These are phyloP conservation scores for Neofusicoccum kwambonambiense DNA, from an alignment of 2,329 filamentous ascomycete species.

Conservation along the genomic window DNA sequence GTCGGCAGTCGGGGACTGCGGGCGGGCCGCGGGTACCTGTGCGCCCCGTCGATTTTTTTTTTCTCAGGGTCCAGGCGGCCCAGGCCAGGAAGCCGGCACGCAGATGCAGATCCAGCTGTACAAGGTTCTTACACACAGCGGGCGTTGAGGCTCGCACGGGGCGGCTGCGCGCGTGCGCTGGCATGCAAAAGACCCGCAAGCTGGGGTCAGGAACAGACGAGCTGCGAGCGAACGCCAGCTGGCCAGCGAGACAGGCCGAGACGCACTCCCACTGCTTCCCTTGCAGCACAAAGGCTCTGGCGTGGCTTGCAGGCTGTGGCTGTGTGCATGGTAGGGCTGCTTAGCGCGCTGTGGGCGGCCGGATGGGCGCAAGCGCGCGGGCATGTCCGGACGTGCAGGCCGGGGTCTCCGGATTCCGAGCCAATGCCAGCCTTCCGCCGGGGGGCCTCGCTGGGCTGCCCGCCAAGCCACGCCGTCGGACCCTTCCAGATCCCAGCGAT, in stretches of 20 bases:
- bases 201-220: slow-evolving; percentile 4
- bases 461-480: neutral
- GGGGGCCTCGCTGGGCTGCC: neutral
- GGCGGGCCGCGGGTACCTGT: slow-evolving; percentile 10
- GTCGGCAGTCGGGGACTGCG: slow-evolving; percentile 3
- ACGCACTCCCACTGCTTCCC: neutral
- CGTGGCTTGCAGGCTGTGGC: slow-evolving; percentile 4
- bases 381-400: neutral
- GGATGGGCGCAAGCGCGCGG: neutral
- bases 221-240: neutral
- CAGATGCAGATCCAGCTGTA: slow-evolving; percentile 11
- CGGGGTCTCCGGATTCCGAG: slow-evolving; percentile 1
- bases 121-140: slow-evolving; percentile 6
- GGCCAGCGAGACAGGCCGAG: neutral
- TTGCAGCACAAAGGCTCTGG: neutral
- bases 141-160: slow-evolving; percentile 6
- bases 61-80: neutral
- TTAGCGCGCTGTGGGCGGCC: neutral
- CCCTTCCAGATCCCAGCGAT: slow-evolving; percentile 2
- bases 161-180: slow-evolving; percentile 5
- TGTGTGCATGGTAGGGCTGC: slow-evolving; percentile 9
- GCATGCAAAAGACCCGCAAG: slow-evolving; percentile 1
- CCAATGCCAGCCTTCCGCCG: neutral
- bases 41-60: slow-evolving; percentile 1
- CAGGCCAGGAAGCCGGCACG: neutral